Evolutionary conservation across 1,284 basidiomycete species (phyloP).

Genomic region (Ustilago trichophora): DNA sequence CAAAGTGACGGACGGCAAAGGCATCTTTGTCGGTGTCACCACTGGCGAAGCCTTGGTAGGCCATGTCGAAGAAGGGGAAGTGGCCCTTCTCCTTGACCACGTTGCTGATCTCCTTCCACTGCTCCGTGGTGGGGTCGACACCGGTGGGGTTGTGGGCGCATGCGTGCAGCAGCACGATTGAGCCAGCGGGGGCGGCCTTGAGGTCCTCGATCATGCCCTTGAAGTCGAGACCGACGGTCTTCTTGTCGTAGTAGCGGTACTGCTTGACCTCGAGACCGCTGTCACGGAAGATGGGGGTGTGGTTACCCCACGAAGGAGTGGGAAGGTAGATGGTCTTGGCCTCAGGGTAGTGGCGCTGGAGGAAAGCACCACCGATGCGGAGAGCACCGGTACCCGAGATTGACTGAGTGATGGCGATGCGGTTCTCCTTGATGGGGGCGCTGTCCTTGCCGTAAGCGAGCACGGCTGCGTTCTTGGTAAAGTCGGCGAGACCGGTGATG

Average conservation of each 20-base stretch:
- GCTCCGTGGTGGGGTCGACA: slow-evolving; percentile 66
- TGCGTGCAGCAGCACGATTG: slow-evolving; percentile 71
- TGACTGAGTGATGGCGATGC: slow-evolving; percentile 85
- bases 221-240: slow-evolving; percentile 66
- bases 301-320: slow-evolving; percentile 96
- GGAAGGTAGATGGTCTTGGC: slow-evolving; percentile 92
- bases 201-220: slow-evolving; percentile 65
- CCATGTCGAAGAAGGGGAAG: slow-evolving; percentile 96
- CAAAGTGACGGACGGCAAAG: slow-evolving; percentile 67
- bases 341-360: slow-evolving; percentile 83
- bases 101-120: slow-evolving; percentile 65
- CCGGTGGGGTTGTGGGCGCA: slow-evolving; percentile 71
- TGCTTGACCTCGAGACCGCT: slow-evolving; percentile 90
- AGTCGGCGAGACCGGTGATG: slow-evolving; percentile 88
- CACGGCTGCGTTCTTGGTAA: slow-evolving; percentile 87
- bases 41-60: slow-evolving; percentile 71
- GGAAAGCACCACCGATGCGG: slow-evolving; percentile 92
- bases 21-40: slow-evolving; percentile 65
- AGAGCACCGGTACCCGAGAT: slow-evolving; percentile 99
- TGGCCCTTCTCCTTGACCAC: slow-evolving; percentile 75
- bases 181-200: slow-evolving; percentile 69
- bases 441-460: slow-evolving; percentile 85
- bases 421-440: slow-evolving; percentile 76
- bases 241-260: slow-evolving; percentile 73
- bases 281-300: slow-evolving; percentile 78